Evolutionary conservation across 2,329 filamentous ascomycete species (phyloP), one percentile per base, ranked within the genome.

Genomic region (Immersiporthe knoxdaviesiana): DNA sequence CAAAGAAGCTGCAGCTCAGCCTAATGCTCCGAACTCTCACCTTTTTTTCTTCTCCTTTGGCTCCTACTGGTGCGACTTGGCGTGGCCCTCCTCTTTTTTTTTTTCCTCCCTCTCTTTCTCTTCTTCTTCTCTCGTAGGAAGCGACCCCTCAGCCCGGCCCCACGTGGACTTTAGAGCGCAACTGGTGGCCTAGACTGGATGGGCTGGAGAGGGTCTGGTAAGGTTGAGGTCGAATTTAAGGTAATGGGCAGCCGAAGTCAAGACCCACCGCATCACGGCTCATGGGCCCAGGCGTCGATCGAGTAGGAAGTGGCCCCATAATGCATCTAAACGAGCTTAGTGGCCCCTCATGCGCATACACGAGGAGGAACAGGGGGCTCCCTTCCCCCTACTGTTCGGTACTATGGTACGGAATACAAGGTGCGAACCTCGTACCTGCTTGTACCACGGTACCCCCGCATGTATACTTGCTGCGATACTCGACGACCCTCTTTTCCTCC

Each of bases 181-280:
- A 30, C 12, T 56, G 12, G 52, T 30, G 52, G 44, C 44, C 18
- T 11, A n/a, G 21, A 21, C 18, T 18, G 41, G 21, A 5, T 21
- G 18, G n/a, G 50, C 50, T 54, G 50, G 56, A 32, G n/a, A 7
- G 56, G 35, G 37, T 62, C 35, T 27, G 27, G 11, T 21, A 32
- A 61, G 35, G 18, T 66, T 66, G 64, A 63, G 32, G 59, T 67
- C 64, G 52, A 67, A 66, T 67, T 63, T 67, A 58, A 58, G 60
- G 65, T 67, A 54, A 10, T 16, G 30, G 50, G 30, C 2, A 30
- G 30, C n/a, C n/a, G n/a, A n/a, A n/a, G n/a, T n/a, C n/a, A n/a
- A 30, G 37, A 47, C 11, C 24, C n/a, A 16, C 27, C 58, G 39
- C 30, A 10, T 3, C 7, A 18, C 5, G 11, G 32, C 7, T 12